phyloP scores from a whole-genome alignment of 2,329 filamentous ascomycete species.

The Aspergillus ochraceoroseus region DNA sequence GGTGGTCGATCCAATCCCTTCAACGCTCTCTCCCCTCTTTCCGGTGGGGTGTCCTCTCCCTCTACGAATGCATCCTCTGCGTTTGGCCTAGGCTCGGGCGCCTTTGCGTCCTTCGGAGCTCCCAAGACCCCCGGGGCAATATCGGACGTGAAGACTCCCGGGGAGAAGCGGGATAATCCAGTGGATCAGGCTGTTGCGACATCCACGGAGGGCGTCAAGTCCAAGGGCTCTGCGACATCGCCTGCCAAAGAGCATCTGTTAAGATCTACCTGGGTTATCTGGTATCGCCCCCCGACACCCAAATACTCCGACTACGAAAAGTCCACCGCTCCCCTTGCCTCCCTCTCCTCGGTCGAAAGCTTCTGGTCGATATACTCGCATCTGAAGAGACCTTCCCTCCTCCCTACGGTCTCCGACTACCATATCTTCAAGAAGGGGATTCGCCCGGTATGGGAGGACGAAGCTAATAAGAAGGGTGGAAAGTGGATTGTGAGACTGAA shows the following conservation, averaged over 20 bases:
- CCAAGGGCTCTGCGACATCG: constrained; percentile 39
- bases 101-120: constrained; percentile 94
- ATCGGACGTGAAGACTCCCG: constrained; percentile 65
- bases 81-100: constrained; percentile 89
- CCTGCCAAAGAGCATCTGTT: constrained; percentile 54
- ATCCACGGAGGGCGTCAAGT: constrained; percentile 26
- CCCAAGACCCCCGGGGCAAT: constrained; percentile 78
- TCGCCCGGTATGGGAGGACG: constrained; percentile 96
- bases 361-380: constrained; percentile 89
- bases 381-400: constrained; percentile 77
- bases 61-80: constrained; percentile 75
- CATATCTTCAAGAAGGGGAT: constrained; percentile 97
- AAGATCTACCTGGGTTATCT: constrained; percentile 89
- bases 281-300: constrained; percentile 93
- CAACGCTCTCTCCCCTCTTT: constrained; percentile 66
- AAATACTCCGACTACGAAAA: constrained; percentile 99
- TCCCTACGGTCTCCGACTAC: constrained; percentile 93
- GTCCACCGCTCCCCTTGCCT: constrained; percentile 80
- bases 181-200: constrained; percentile 31
- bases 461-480: constrained; percentile 90
- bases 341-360: constrained; percentile 75
- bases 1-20: constrained; percentile 72
- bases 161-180: constrained; percentile 60
- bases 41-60: constrained; percentile 66
- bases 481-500: constrained; percentile 97